Conservation (phyloP, 2,329 filamentous ascomycete genomes). For the Xylaria sp. region DNA sequence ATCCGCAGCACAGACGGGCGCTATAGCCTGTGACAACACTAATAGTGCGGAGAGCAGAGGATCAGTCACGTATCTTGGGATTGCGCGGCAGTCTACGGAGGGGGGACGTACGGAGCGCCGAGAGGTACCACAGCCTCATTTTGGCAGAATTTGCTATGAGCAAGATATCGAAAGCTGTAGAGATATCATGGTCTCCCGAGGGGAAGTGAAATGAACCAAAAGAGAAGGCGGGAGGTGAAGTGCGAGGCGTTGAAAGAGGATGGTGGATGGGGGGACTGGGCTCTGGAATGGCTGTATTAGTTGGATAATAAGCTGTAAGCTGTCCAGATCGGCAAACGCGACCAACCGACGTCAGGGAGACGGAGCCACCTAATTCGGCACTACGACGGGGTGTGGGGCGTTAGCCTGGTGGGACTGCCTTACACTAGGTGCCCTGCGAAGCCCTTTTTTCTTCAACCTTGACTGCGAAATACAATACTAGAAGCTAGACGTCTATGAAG, state of each 20-base stretch:
- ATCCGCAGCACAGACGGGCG: conserved; percentile 34
- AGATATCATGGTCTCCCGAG: conserved; percentile 39
- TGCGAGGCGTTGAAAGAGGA: neutral
- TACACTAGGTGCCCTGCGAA: neutral
- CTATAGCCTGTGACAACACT: conserved; percentile 43
- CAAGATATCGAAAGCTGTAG: conserved; percentile 36
- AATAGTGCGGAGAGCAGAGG: neutral
- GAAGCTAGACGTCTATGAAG: no score
- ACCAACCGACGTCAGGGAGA: conserved; percentile 28
- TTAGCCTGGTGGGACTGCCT: neutral
- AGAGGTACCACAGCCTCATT: conserved; percentile 42
- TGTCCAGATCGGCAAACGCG: conserved; percentile 40
- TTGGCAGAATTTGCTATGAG: conserved; percentile 40
- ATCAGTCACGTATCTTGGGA: conserved; percentile 15
- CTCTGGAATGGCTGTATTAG: conserved; percentile 4
- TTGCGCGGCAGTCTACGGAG: conserved; percentile 4
- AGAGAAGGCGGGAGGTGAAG: conserved; percentile 8
- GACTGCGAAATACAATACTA: neutral
- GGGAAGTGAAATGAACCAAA: conserved; percentile 22
- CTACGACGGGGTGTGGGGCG: conserved; percentile 4
- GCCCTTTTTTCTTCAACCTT: neutral
- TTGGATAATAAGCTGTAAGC: conserved; percentile 29
- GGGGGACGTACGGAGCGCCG: conserved; percentile 39
- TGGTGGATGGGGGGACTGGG: neutral
- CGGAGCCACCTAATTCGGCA: conserved; percentile 3